Evolutionary conservation across 495 filamentous ascomycete genomes (phyloP).

Genomic region (Cryomyces minteri): DNA sequence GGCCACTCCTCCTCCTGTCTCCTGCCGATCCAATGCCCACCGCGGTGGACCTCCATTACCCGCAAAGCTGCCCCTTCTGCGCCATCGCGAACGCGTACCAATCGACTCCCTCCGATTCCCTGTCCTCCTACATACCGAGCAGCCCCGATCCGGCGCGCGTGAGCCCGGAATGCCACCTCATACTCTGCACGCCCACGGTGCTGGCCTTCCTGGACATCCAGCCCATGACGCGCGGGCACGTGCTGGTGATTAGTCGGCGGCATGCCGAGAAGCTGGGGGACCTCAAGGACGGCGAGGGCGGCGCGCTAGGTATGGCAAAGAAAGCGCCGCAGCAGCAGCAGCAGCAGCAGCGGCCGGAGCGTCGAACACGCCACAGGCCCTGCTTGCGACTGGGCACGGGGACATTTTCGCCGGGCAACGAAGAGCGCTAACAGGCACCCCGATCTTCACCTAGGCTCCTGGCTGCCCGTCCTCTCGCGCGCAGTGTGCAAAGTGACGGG

Average conservation of each 20-base stretch:
- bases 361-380: too few relatives aligned
- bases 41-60: slow-evolving; percentile 6
- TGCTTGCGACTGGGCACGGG: too few relatives aligned
- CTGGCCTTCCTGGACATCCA: slow-evolving; percentile 84
- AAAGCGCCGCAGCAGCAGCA: too few relatives aligned
- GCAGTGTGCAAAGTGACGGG: slow-evolving; percentile 45
- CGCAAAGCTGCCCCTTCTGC: slow-evolving; percentile 44
- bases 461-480: slow-evolving; percentile 55
- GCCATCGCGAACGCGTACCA: slow-evolving; percentile 30
- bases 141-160: slow-evolving; percentile 9
- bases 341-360: too few relatives aligned
- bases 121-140: slow-evolving; percentile 12
- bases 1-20: too few relatives aligned
- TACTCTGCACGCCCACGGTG: slow-evolving; percentile 53
- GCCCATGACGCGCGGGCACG: slow-evolving; percentile 61
- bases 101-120: slow-evolving; percentile 1
- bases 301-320: slow-evolving; percentile 19
- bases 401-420: too few relatives aligned
- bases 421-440: too few relatives aligned
- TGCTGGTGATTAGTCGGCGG: slow-evolving; percentile 51
- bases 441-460: too few relatives aligned
- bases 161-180: slow-evolving; percentile 30
- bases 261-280: slow-evolving; percentile 60
- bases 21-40: neutral
- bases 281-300: slow-evolving; percentile 42